Conservation (phyloP, 305 asterid genomes). For the Coffea humblotiana region DNA sequence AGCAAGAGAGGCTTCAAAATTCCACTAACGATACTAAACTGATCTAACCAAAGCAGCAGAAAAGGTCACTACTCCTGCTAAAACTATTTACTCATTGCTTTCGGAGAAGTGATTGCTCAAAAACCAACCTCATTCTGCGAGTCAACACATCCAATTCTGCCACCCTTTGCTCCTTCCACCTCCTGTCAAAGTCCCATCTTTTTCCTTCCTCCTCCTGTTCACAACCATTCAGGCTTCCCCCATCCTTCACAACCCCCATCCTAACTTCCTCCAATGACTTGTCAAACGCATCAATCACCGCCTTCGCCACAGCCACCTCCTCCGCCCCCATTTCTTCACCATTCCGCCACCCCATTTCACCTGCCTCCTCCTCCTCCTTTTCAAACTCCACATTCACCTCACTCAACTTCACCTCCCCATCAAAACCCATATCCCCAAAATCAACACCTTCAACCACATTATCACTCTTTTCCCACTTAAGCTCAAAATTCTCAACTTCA, state of each 20-base stretch:
- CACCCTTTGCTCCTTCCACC: constrained; percentile 70
- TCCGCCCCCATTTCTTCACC: constrained; percentile 25
- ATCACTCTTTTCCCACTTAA: constrained; percentile 16
- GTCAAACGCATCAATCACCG: constrained; percentile 55
- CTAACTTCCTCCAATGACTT: constrained; percentile 58
- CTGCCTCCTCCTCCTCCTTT: constrained; percentile 26
- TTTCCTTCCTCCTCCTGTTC: constrained; percentile 12
- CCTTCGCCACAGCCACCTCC: constrained; percentile 45
- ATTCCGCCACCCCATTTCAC: constrained; percentile 7
- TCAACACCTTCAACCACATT: constrained; percentile 21
- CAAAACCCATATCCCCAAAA: constrained; percentile 19
- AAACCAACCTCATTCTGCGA: constrained; percentile 66
- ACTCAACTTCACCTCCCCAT: constrained; percentile 44
- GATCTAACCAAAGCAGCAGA: not conserved
- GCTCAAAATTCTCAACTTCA: constrained; percentile 2
- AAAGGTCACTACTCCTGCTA: not conserved
- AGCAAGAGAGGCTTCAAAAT: not conserved
- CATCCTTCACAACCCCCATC: constrained; percentile 26
- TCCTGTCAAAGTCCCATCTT: constrained; percentile 34
- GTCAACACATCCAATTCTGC: constrained; percentile 68
- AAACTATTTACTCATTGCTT: constrained; percentile 36
- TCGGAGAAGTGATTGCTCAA: constrained; percentile 48
- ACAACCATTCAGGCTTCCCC: constrained; percentile 17
- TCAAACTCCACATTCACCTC: constrained; percentile 82
- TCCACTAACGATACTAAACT: not conserved